Evolutionary conservation across 441 rosid species (phyloP).

Genomic region (Lepidium campestre): DNA sequence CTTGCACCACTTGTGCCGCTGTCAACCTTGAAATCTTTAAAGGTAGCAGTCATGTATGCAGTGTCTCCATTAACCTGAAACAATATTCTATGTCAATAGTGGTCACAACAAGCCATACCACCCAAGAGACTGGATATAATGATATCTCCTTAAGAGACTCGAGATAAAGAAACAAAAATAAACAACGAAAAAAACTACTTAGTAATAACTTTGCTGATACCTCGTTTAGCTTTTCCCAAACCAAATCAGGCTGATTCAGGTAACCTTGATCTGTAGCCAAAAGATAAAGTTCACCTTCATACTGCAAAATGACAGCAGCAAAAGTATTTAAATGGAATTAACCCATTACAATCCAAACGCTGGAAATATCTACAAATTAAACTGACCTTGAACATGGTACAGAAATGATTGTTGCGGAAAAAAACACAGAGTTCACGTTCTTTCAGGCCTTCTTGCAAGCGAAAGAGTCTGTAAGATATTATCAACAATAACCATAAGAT

Average conservation of each 20-base stretch:
- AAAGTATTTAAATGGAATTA: not conserved
- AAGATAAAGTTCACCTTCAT: constrained; percentile 92
- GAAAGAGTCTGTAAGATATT: constrained; percentile 60
- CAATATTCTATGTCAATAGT: not conserved
- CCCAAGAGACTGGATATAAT: not conserved
- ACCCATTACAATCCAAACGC: not conserved
- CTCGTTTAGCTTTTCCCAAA: constrained; percentile 98
- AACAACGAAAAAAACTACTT: not conserved
- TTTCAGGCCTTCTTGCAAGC: constrained; percentile 85
- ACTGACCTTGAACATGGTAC: constrained; percentile 98
- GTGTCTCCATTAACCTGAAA: constrained; percentile 95
- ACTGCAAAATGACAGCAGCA: constrained; percentile 45
- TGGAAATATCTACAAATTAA: constrained; percentile 1
- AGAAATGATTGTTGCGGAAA: constrained; percentile 96
- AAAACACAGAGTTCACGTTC: constrained; percentile 96
- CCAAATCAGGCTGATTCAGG: constrained; percentile 84
- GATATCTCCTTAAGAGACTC: not conserved
- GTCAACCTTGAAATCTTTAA: constrained; percentile 85
- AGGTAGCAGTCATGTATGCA: constrained; percentile 76
- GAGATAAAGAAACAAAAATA: not conserved
- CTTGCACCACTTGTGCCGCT: constrained; percentile 44
- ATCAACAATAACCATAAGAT: constrained; percentile 10
- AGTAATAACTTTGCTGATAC: constrained; percentile 32
- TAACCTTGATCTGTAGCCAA: constrained; percentile 99
- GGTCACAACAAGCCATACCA: not conserved